Conservation (phyloP, 441 rosid species). For the Gossypium lobatum region DNA sequence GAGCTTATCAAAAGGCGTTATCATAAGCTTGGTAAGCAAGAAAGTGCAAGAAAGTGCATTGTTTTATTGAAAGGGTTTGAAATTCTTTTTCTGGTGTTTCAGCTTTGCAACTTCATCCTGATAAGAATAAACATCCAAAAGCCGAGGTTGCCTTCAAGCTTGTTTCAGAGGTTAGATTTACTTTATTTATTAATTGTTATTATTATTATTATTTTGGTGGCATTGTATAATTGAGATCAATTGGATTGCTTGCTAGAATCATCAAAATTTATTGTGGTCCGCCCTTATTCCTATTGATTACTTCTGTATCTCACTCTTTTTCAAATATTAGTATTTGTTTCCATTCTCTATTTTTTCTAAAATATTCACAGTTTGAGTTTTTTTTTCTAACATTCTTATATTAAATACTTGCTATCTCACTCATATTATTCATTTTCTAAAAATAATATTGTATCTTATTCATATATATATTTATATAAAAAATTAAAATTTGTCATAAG, state of each 20-base stretch:
- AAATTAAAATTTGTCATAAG: too few relatives aligned
- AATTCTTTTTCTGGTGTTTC: not conserved
- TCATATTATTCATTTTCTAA: too few relatives aligned
- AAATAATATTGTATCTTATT: too few relatives aligned
- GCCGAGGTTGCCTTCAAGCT: conserved; percentile 91
- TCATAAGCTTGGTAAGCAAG: conserved; percentile 54
- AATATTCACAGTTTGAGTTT: too few relatives aligned
- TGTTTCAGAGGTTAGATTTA: conserved; percentile 64
- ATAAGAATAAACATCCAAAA: conserved; percentile 79
- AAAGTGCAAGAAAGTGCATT: not conserved
- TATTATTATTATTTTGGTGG: not conserved
- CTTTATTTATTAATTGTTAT: not conserved
- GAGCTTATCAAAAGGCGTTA: conserved; percentile 60
- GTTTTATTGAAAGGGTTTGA: not conserved
- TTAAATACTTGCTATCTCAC: too few relatives aligned
- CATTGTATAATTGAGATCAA: not conserved
- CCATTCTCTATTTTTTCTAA: too few relatives aligned
- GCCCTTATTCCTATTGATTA: not conserved
- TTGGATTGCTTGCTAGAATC: not conserved
- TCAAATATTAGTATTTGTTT: too few relatives aligned
- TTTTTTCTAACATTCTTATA: too few relatives aligned
- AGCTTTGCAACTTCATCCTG: conserved; percentile 95
- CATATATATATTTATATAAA: too few relatives aligned
- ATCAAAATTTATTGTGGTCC: not conserved
- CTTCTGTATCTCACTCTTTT: not conserved